Conservation (phyloP, 2,329 filamentous ascomycete species). For the Aspergillus pseudotamarii region DNA sequence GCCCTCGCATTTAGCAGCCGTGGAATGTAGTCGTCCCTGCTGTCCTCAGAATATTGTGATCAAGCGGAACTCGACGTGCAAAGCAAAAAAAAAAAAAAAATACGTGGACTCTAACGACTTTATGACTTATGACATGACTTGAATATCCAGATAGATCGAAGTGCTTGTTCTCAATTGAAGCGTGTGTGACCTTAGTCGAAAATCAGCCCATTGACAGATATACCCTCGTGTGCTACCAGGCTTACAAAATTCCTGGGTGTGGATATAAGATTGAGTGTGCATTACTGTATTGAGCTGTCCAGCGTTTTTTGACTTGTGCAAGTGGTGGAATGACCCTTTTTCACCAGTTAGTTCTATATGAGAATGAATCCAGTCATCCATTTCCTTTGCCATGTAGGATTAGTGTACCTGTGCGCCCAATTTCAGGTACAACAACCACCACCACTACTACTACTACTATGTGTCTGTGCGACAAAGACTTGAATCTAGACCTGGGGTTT, state of each 20-base stretch:
- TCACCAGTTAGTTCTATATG: slow-evolving; percentile 4
- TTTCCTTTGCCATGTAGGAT: neutral
- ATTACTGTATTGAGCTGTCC: slow-evolving; percentile 11
- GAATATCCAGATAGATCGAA: slow-evolving; percentile 27
- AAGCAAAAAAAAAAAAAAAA: neutral
- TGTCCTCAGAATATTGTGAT: neutral
- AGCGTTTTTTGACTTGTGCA: slow-evolving; percentile 9
- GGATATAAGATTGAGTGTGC: slow-evolving; percentile 12
- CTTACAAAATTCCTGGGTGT: slow-evolving; percentile 8
- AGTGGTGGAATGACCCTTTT: neutral
- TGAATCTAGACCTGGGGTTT: neutral
- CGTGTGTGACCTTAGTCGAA: slow-evolving; percentile 5
- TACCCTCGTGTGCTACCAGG: slow-evolving; percentile 8
- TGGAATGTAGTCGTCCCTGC: neutral
- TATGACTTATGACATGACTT: slow-evolving; percentile 31
- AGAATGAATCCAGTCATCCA: slow-evolving; percentile 1
- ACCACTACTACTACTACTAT: too few relatives aligned
- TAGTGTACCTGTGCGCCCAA: neutral
- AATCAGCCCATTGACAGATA: slow-evolving; percentile 3
- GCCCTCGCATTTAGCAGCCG: slow-evolving; percentile 25
- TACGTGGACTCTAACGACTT: slow-evolving; percentile 21
- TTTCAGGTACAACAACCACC: neutral
- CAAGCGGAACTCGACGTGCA: neutral
- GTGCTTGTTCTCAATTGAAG: slow-evolving; percentile 11
- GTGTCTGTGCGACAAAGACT: neutral